Evolutionary conservation across 164 flowering plant species (phyloP).

Genomic region (Nymphaea colorata): DNA sequence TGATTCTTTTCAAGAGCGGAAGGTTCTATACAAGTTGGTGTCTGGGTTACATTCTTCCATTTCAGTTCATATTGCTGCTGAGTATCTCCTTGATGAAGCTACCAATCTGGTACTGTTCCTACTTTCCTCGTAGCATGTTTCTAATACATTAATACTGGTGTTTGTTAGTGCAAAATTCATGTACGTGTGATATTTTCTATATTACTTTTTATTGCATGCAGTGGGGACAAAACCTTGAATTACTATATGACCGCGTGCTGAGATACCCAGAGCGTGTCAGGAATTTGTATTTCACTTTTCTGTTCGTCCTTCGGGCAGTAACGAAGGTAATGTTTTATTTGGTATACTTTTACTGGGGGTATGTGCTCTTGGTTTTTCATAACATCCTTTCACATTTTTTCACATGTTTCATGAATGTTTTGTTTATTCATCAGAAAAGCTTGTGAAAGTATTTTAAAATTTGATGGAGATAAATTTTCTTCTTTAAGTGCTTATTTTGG

Average conservation of each 20-base stretch:
- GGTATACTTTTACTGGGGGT: too few relatives aligned
- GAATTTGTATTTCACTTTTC: constrained; percentile 87
- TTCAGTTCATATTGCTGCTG: constrained; percentile 79
- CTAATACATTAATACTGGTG: not conserved
- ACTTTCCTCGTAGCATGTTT: not conserved
- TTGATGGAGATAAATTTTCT: too few relatives aligned
- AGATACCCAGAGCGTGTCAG: constrained; percentile 78
- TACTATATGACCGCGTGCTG: constrained; percentile 79
- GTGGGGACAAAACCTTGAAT: constrained; percentile 80
- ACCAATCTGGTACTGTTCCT: constrained; percentile 21
- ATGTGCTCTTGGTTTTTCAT: constrained; percentile 2
- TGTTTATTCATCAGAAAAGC: too few relatives aligned
- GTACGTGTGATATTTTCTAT: not conserved
- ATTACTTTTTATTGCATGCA: constrained; percentile 16
- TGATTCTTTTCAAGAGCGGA: constrained; percentile 58
- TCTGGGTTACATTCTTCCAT: constrained; percentile 95
- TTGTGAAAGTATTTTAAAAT: too few relatives aligned
- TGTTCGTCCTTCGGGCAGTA: constrained; percentile 93
- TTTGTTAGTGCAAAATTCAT: not conserved
- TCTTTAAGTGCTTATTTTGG: too few relatives aligned
- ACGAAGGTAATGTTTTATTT: constrained; percentile 50
- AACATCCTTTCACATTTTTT: not conserved
- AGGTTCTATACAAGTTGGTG: constrained; percentile 71
- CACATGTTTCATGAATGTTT: too few relatives aligned
- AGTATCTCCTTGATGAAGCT: constrained; percentile 81